Evolutionary conservation across 148 eudicot genomes (phyloP).

Genomic region (Rhododendron simsii): DNA sequence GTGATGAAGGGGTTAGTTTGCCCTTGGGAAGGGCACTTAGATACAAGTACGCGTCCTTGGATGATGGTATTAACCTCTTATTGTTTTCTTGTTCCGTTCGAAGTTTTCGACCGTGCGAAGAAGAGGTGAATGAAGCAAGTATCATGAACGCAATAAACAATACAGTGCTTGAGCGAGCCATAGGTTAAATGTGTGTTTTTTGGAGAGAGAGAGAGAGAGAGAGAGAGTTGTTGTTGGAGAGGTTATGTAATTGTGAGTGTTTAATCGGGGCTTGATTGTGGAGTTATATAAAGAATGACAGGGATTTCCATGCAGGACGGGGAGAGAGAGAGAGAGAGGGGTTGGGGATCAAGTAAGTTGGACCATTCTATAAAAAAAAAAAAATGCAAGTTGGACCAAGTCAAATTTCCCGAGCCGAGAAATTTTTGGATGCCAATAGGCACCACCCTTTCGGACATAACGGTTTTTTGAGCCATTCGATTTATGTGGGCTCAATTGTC

Average conservation of each 20-base stretch:
- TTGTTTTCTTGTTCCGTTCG: background rate
- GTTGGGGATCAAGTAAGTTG: too few species aligned
- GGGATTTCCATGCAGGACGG: too few species aligned
- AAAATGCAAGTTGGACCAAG: too few species aligned
- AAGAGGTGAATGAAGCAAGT: slow-evolving; percentile 2
- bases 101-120: slow-evolving; percentile 16
- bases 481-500: too few species aligned
- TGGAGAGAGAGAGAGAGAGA: background rate
- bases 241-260: background rate
- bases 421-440: too few species aligned
- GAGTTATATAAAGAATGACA: background rate
- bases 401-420: too few species aligned
- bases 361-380: too few species aligned
- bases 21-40: slow-evolving; percentile 33
- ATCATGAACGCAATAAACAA: slow-evolving; percentile 5
- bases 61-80: background rate
- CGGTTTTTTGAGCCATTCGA: too few species aligned
- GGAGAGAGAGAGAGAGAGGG: too few species aligned
- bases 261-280: background rate
- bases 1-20: slow-evolving; percentile 13
- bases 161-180: slow-evolving; percentile 8
- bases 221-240: too few species aligned
- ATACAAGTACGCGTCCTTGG: slow-evolving; percentile 4
- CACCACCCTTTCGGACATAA: too few species aligned
- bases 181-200: background rate